A percentile compares a stretch with the other conserved stretches of the same genome.
Evolutionary conservation across 2,329 filamentous ascomycete species (phyloP).

Genomic region (Dactylellina parvicollis): DNA sequence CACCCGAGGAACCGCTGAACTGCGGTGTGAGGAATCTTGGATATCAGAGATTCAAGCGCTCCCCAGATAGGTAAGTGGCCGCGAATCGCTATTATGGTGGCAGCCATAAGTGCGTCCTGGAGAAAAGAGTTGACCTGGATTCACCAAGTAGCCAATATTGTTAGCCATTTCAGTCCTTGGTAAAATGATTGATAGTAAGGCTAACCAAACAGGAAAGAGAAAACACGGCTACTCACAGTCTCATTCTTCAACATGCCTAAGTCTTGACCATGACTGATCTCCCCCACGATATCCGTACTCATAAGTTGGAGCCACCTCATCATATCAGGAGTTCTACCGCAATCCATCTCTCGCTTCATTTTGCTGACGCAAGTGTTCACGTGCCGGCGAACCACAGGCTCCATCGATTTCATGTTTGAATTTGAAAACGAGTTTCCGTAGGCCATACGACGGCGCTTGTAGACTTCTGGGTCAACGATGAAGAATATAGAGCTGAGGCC

Average conservation of each 20-base stretch:
- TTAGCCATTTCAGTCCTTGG: too few relatives aligned
- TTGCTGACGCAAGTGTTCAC: neutral
- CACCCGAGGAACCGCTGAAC: neutral
- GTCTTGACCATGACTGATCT: slow-evolving; percentile 3
- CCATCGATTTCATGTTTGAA: neutral
- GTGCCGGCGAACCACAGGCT: slow-evolving; percentile 3
- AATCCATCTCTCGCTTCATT: neutral
- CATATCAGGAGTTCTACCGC: neutral
- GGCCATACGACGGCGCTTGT: slow-evolving; percentile 6
- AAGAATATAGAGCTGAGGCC: neutral
- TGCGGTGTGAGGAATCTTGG: neutral
- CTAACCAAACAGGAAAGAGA: neutral
- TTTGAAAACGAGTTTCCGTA: slow-evolving; percentile 3
- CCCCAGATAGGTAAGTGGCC: neutral
- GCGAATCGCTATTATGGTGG: neutral
- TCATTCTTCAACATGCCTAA: slow-evolving; percentile 17
- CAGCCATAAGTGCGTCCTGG: neutral
- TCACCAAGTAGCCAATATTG: too few relatives aligned
- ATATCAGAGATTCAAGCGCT: neutral
- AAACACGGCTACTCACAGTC: neutral
- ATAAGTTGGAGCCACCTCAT: slow-evolving; percentile 1
- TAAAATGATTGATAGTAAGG: too few relatives aligned
- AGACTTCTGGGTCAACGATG: neutral
- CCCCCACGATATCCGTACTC: slow-evolving; percentile 4
- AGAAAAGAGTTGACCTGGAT: neutral